Conservation (phyloP, 2,329 filamentous ascomycete genomes). For the Claviceps fusiformis region DNA sequence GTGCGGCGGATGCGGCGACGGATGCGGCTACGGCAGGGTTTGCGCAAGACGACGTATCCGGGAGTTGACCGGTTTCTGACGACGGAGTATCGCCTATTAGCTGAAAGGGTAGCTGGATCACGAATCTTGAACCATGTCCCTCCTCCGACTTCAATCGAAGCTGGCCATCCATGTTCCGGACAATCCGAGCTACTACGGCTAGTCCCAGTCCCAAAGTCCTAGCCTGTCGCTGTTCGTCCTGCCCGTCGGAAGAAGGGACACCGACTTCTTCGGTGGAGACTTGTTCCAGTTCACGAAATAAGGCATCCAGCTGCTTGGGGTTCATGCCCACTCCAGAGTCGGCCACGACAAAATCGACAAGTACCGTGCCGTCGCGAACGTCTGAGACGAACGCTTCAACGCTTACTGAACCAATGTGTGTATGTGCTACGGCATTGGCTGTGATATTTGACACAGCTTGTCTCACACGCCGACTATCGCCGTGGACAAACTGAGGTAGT, state of each 20-base stretch:
- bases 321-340: constrained; percentile 68
- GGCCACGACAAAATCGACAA: constrained; percentile 60
- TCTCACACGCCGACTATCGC: constrained; percentile 67
- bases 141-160: constrained; percentile 71
- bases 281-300: constrained; percentile 47
- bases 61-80: constrained; percentile 6
- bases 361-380: constrained; percentile 37
- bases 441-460: constrained; percentile 74
- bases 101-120: constrained; percentile 64
- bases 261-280: constrained; percentile 34
- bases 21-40: background rate
- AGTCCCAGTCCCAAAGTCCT: constrained; percentile 63
- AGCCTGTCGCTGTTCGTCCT: constrained; percentile 17
- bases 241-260: constrained; percentile 11
- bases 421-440: constrained; percentile 76
- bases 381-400: constrained; percentile 56
- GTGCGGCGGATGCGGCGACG: background rate
- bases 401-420: constrained; percentile 49
- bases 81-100: constrained; percentile 32
- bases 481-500: constrained; percentile 57
- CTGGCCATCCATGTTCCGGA: constrained; percentile 86
- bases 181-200: constrained; percentile 74
- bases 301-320: constrained; percentile 40
- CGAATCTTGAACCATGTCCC: constrained; percentile 70
- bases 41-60: constrained; percentile 2